A percentile compares a stretch with the other conserved stretches of the same genome.
phyloP scores from a whole-genome alignment of 2,329 filamentous ascomycete species.

The Pestalotiopsis sp. region DNA sequence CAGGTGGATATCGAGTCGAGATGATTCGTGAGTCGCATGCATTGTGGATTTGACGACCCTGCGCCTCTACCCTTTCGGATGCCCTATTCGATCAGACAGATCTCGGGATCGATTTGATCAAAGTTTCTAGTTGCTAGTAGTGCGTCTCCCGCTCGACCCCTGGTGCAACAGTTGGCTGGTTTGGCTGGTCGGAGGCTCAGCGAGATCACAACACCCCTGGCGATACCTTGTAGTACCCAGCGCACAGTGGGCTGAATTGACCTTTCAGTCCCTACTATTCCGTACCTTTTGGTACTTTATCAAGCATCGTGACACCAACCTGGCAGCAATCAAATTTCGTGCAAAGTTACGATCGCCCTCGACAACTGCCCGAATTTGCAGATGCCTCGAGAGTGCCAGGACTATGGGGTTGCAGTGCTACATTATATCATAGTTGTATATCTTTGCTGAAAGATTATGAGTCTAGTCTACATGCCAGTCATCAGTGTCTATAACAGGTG shows the following conservation, averaged over 20 bases:
- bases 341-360: neutral
- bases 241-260: neutral
- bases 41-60: neutral
- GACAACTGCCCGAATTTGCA: neutral
- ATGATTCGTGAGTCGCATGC: neutral
- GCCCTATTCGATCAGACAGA: neutral
- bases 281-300: neutral
- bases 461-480: neutral
- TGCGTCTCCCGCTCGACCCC: neutral
- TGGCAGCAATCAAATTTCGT: neutral
- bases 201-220: neutral
- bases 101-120: neutral
- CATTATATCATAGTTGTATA: neutral
- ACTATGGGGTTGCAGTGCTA: neutral
- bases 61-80: neutral
- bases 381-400: neutral
- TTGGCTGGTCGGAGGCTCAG: neutral
- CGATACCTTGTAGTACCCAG: neutral
- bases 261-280: neutral
- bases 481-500: neutral
- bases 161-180: neutral
- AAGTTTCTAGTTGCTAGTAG: neutral
- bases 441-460: neutral
- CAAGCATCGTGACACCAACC: neutral
- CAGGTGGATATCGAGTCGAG: neutral